phyloP scores from a whole-genome alignment of 1,139 yeast genomes.

The Pichia sp. region DNA sequence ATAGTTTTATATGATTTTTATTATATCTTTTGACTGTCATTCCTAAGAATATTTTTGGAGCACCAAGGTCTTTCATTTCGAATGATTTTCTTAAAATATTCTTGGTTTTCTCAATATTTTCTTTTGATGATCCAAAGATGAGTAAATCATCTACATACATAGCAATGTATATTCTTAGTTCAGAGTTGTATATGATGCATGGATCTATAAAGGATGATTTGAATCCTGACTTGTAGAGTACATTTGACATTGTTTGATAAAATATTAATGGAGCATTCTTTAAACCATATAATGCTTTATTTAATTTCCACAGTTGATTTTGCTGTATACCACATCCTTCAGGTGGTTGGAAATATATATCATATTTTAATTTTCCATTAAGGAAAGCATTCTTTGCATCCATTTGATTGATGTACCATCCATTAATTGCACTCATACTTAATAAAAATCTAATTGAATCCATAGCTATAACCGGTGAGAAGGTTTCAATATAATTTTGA shows the following conservation, averaged over 20 bases:
- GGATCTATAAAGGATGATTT: constrained; percentile 1
- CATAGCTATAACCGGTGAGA: constrained; percentile 10
- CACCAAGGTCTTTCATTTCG: constrained; percentile 8
- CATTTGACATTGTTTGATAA: neutral
- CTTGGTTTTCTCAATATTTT: neutral
- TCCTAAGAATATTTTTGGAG: constrained; percentile 6
- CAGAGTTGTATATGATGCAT: neutral
- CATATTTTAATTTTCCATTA: constrained; percentile 11
- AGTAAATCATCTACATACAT: constrained; percentile 10
- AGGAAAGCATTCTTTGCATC: constrained; percentile 15
- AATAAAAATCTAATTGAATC: constrained; percentile 11
- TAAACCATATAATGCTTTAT: constrained; percentile 11
- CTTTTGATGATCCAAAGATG: neutral
- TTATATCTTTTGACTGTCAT: neutral
- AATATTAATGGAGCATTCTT: constrained; percentile 7
- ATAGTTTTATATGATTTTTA: neutral
- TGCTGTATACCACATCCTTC: neutral
- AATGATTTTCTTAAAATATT: neutral
- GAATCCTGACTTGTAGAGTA: neutral
- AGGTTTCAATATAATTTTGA: constrained; percentile 10
- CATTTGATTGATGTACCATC: constrained; percentile 8
- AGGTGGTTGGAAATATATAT: constrained; percentile 4
- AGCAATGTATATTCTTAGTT: neutral
- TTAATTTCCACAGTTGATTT: constrained; percentile 7
- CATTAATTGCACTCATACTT: neutral